These are phyloP conservation scores for Kalanchoe fedtschenkoi DNA, from an alignment of 164 flowering plant genomes.

Conservation along the genomic window DNA sequence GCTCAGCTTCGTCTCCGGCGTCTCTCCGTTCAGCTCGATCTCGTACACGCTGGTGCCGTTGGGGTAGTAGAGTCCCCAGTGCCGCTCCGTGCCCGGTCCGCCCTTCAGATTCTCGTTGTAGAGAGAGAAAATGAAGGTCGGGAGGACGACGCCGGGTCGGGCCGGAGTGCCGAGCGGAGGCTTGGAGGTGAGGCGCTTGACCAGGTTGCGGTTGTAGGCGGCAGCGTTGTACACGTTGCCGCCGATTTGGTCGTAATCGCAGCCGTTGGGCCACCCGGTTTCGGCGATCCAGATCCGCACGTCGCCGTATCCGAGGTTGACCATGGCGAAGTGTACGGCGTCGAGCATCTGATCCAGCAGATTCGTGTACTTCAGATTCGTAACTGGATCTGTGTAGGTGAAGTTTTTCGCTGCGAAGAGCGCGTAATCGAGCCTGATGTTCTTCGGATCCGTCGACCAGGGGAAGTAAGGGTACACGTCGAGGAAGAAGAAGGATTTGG, in stretches of 20 bases:
- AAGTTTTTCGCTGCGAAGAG: slow-evolving; percentile 23
- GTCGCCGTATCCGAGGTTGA: slow-evolving; percentile 29
- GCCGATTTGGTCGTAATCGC: slow-evolving; percentile 72
- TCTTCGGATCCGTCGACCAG: slow-evolving; percentile 42
- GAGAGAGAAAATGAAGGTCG: slow-evolving; percentile 56
- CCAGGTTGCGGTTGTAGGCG: slow-evolving; percentile 66
- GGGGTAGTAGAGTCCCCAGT: slow-evolving; percentile 74
- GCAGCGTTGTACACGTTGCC: slow-evolving; percentile 79
- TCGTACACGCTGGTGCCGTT: slow-evolving; percentile 44
- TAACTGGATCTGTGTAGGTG: slow-evolving; percentile 50
- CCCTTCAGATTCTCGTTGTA: slow-evolving; percentile 70
- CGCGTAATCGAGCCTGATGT: slow-evolving; percentile 60
- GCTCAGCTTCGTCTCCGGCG: slow-evolving; percentile 19
- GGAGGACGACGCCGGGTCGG: slow-evolving; percentile 46
- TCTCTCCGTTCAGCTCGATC: slow-evolving; percentile 46
- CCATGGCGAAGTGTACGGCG: slow-evolving; percentile 60
- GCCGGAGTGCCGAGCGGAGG: slow-evolving; percentile 77
- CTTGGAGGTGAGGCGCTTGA: slow-evolving; percentile 29
- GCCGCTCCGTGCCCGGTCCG: slow-evolving; percentile 85
- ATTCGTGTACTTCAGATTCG: slow-evolving; percentile 45
- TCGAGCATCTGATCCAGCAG: slow-evolving; percentile 87
- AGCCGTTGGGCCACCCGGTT: slow-evolving; percentile 88
- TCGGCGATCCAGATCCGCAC: slow-evolving; percentile 53
- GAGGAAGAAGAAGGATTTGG: slow-evolving; percentile 72
- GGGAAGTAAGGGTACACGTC: slow-evolving; percentile 78